Base-by-base conservation (phyloP, 2,329 filamentous ascomycete genomes). In the Elsinoe arachidis region DNA sequence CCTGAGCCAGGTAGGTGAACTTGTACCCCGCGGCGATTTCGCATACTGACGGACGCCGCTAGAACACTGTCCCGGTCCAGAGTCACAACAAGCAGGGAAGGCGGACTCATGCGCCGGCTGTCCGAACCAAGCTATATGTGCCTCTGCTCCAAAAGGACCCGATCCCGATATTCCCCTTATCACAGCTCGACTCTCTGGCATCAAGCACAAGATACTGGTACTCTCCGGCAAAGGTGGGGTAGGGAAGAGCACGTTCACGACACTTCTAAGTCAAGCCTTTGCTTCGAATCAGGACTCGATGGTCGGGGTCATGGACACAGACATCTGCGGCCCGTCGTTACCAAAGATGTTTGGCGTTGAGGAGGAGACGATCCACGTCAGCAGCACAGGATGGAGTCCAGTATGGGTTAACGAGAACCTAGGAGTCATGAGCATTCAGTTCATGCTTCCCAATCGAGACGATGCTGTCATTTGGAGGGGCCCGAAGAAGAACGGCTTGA, bases 271-370 rank as follows among this genome's bases (percentile, higher is more conserved):
- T 1, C 90, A 96, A 69, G 91, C 88, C 1, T 95, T 99, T 66
- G 89, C 93, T 1, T 82, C 83, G 12, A 89, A 95, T 70, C 83
- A 86, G 0, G 82, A 86, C 46, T 86, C 78, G 58, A 89, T 83
- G 1, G 88, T 99, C 26, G 93, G 92, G 17, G 86, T 99, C 65
- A 96, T 97, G 90, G 93, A 99, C 73, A 95, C 93, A 5, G 93
- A 99, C 72, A 96, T 99, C 61, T 96, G 90, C 73, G 93, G 93
- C 0, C 93, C 93, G 0, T 90, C 85, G 62, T 96, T 99, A 66
- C 93, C 93, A 17, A 96, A 96, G 76, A 97, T 99, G 92, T 91
- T 99, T 85, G 93, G 93, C 34, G 92, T 96, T 1, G 91, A 96
- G 72, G 77, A 83, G 23, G 92, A 99, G 74, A 95, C 88, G 1